Base-by-base conservation (phyloP, 2,329 filamentous ascomycete genomes). In the Chlorencoelia australis region DNA sequence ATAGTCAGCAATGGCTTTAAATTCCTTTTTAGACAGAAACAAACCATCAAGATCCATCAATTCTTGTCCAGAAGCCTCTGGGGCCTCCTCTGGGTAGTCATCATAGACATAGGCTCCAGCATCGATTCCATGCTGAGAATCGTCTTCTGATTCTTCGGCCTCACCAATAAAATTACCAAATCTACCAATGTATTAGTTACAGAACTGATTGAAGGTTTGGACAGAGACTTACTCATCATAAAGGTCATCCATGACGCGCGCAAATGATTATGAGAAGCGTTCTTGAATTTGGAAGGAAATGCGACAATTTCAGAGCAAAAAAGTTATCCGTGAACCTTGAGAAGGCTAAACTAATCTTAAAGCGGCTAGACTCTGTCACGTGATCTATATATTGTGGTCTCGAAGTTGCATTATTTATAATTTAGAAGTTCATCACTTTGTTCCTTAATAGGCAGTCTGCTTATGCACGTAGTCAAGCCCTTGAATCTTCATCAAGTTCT, bases 101-200 rank as follows among this genome's bases (percentile, higher is more conserved):
- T 85, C 80, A 60, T 94, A 94, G 53, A 80, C 77, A 55, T 89
- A 87, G 53, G 83, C 80, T 56, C 74, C 75, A 41, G 77, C 76
- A 59, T 82, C 79, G 50, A 78, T 75, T 58, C 80, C 77, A 55
- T 75, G 75, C 57, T 86, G 77, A 52, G 85, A 89, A 55, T 88
- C 89, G 56, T 83, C 81, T 56, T 94, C 88, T 39, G 85, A 91
- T 59, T 82, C 82, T 59, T 79, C 81, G 54, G 85, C 85, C 63
- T 95, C 91, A 57, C 91, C 91, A 58, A 96, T 94, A 64, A 91
- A 96, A 67, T 96, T 96, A 56, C 89, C 89, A 66, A 96, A 96
- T 69, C 86, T 93, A 50, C 28, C 21, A 25, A 33, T 33, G 22
- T 39, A 44, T 51, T 51, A 53, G 47, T 36, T 20, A 15, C 5